Evolutionary conservation across 805 yeast species (phyloP).

Genomic region (Hanseniaspora jakobsenii): DNA sequence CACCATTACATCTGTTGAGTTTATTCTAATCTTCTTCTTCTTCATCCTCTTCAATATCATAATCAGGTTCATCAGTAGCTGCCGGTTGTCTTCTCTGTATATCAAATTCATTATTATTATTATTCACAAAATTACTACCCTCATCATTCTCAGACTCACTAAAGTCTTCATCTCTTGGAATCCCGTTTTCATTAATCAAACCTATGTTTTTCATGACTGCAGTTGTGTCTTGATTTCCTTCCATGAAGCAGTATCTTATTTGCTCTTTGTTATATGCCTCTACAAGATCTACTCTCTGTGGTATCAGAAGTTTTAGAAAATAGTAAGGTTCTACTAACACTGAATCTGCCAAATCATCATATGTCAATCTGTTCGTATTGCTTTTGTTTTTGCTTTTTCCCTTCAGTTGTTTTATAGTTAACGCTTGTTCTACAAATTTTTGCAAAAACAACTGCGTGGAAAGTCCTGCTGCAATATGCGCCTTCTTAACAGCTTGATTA

Average conservation of each 20-base stretch:
- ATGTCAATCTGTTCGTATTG: conserved; percentile 17
- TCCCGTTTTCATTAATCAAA: conserved; percentile 11
- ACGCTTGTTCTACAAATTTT: conserved; percentile 20
- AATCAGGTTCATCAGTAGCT: too few relatives aligned
- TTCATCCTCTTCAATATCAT: conserved; percentile 17
- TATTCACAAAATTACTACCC: background rate
- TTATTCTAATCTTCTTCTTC: conserved; percentile 6
- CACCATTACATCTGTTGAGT: background rate
- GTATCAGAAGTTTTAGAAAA: conserved; percentile 22
- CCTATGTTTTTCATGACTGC: conserved; percentile 12
- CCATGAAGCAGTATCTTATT: conserved; percentile 22
- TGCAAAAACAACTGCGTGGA: conserved; percentile 24
- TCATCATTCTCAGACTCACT: background rate
- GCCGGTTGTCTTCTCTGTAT: too few relatives aligned
- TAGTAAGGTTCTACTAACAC: conserved; percentile 19
- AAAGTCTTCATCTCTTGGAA: conserved; percentile 8
- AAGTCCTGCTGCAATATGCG: conserved; percentile 22
- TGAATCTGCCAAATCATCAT: conserved; percentile 22
- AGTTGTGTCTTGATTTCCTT: conserved; percentile 17
- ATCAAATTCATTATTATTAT: conserved; percentile 3
- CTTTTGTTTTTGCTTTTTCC: background rate
- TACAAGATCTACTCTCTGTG: conserved; percentile 21
- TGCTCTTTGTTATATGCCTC: conserved; percentile 23
- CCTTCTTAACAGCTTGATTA: conserved; percentile 21
- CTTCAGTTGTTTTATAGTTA: conserved; percentile 20